Base-by-base conservation (phyloP, 2,329 filamentous ascomycete species). In the Alternaria sp. region DNA sequence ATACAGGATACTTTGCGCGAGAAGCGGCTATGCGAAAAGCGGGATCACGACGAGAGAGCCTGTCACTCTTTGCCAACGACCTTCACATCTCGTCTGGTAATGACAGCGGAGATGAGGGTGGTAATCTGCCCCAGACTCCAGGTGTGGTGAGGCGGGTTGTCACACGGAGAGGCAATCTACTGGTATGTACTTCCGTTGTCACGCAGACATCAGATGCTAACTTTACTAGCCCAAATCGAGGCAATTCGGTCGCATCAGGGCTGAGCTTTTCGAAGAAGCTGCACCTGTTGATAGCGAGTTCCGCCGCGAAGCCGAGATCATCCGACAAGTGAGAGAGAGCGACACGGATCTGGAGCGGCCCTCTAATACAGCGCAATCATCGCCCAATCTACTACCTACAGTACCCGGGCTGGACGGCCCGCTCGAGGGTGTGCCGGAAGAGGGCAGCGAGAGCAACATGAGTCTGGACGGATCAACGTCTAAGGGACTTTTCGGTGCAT, bases 241-340 rank as follows among this genome's bases (percentile, higher is more conserved):
- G 81, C 93, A 91, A 0, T 99, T 99, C 79, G 93, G 94, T 6
- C 90, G 96, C 11, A 97, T 99, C 69, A 89, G 92, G 65, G 96
- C 95, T 9, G 93, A 93, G 4, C 86, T 99, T 1, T 86, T 92
- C 61, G 96, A 99, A 81, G 96, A 99, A 81, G 87, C 88, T 15
- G 89, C 93, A 0, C 96, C 96, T 0, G 85, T 97, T 10, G 96
- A 99, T 72, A 91, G 91, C 45, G 96, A 99, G 79, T 89, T 93
- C 61, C 90, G 92, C 56, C 90, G 93, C 43, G 96, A 99, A 83
- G 93, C 95, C 40, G 95, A 98, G 80, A 96, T 98, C 6, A 93
- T 99, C 66, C 92, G 93, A 54, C 96, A 97, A 80, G 94, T 98
- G 26, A 91, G 93, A 45, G 96, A 98, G 79, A 95, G 91, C 71